Evolutionary conservation across 148 eudicot species (phyloP).

Genomic region (Salicornia ramosissima): DNA sequence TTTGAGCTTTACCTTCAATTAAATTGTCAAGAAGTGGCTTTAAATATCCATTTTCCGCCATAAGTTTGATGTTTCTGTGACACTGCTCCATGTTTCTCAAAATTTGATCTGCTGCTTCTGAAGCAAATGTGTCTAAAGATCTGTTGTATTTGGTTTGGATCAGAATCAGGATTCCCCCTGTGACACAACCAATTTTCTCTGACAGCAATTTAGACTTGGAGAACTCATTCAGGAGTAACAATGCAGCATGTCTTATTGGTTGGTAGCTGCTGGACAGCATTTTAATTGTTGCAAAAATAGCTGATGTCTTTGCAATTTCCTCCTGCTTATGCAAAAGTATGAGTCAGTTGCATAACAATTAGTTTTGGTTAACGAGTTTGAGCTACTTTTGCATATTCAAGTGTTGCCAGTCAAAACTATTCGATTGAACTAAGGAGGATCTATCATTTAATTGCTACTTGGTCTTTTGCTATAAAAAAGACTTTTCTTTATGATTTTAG

Average conservation of each 20-base stretch:
- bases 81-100: slow-evolving; percentile 54
- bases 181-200: slow-evolving; percentile 42
- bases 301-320: slow-evolving; percentile 43
- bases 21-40: slow-evolving; percentile 68
- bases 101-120: slow-evolving; percentile 55
- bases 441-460: neutral
- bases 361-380: neutral
- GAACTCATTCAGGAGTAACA: slow-evolving; percentile 55
- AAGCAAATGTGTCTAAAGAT: slow-evolving; percentile 45
- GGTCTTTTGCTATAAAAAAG: neutral
- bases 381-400: neutral
- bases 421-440: neutral
- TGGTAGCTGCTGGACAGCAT: slow-evolving; percentile 62
- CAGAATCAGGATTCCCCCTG: slow-evolving; percentile 56
- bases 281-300: slow-evolving; percentile 43
- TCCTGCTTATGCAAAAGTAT: slow-evolving; percentile 35
- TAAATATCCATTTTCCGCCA: slow-evolving; percentile 80
- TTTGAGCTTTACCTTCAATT: slow-evolving; percentile 45
- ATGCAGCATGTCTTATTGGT: slow-evolving; percentile 58
- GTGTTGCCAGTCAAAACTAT: neutral
- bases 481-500: neutral
- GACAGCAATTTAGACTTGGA: slow-evolving; percentile 41
- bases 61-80: slow-evolving; percentile 54
- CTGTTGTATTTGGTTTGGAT: slow-evolving; percentile 47
- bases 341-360: neutral